Evolutionary conservation across 2,329 filamentous ascomycete genomes (phyloP), one percentile per base, ranked within the genome.

Genomic region (Aureobasidium sp.): DNA sequence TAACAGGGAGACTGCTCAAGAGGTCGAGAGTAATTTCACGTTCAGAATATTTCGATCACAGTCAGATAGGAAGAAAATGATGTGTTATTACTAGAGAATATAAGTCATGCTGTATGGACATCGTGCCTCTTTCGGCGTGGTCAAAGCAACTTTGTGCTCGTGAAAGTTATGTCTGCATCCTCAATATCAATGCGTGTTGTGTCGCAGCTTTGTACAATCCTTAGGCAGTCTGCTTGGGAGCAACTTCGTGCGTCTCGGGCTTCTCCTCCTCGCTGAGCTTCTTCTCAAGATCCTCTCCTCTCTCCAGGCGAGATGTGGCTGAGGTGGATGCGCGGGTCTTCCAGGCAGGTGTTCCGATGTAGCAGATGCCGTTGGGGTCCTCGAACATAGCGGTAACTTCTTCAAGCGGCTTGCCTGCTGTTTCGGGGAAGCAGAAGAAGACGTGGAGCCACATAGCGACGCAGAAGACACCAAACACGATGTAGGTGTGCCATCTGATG

Each of bases 391-490:
- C 83, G 66, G 89, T 87, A 72, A 91, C 86, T 70, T 92, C 88
- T 70, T 92, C 89, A 1, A 92, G 82, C 0, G 87, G 88, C 74
- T 85, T 89, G 14, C 87, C 87, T 42, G 85, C 83, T 0, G 88
- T 91, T 74, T 90, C 83, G 0, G 87, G 87, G 67, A 84, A 85
- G 17, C 80, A 73, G 65, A 91, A 78, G 71, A 84, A 83, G 69
- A 89, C 85, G 71, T 91, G 87, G 57, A 91, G 71, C 44, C 85
- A 85, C 68, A 88, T 88, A 6, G 80, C 79, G 1, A 80, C 80
- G 70, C 88, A 89, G 78, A 91, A 90, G 17, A 85, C 80, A 14
- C 82, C 89, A 70, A 93, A 93, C 65, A 93, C 79, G 73, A 91
- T 83, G 74, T 91, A 92, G 65, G 85, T 85, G 68, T 82, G 71